phyloP scores from a whole-genome alignment of 306 rosid genomes.

The Psophocarpus tetragonolobus region DNA sequence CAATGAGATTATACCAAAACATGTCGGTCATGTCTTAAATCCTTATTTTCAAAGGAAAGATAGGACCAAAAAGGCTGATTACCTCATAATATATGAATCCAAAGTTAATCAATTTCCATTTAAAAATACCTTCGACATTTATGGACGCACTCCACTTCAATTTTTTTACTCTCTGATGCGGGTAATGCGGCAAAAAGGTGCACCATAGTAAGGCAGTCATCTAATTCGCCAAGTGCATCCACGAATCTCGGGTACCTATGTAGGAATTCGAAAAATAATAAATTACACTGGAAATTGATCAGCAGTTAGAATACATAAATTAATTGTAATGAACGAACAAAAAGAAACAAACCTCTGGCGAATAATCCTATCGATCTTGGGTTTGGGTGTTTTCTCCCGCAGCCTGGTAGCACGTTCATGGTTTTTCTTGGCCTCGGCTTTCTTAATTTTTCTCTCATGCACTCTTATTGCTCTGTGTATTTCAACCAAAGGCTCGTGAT shows the following conservation, averaged over 20 bases:
- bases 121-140: slow-evolving; percentile 70
- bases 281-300: slow-evolving; percentile 13
- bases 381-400: slow-evolving; percentile 55
- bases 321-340: not conserved
- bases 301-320: not conserved
- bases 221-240: slow-evolving; percentile 92
- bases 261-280: slow-evolving; percentile 15
- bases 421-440: slow-evolving; percentile 86
- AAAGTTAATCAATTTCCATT: not conserved
- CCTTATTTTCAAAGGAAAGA: not conserved
- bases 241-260: slow-evolving; percentile 85
- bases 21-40: not conserved
- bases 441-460: slow-evolving; percentile 77
- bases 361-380: slow-evolving; percentile 66
- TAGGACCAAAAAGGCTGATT: not conserved
- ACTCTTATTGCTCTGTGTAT: slow-evolving; percentile 65
- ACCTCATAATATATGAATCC: not conserved
- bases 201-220: slow-evolving; percentile 87
- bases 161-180: slow-evolving; percentile 62
- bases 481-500: slow-evolving; percentile 84
- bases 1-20: not conserved
- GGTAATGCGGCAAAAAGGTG: slow-evolving; percentile 96
- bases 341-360: slow-evolving; percentile 65
- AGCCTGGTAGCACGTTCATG: slow-evolving; percentile 65
- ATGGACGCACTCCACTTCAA: slow-evolving; percentile 70